phyloP scores from a whole-genome alignment of 164 flowering plant species.

The Platanus orientalis region DNA sequence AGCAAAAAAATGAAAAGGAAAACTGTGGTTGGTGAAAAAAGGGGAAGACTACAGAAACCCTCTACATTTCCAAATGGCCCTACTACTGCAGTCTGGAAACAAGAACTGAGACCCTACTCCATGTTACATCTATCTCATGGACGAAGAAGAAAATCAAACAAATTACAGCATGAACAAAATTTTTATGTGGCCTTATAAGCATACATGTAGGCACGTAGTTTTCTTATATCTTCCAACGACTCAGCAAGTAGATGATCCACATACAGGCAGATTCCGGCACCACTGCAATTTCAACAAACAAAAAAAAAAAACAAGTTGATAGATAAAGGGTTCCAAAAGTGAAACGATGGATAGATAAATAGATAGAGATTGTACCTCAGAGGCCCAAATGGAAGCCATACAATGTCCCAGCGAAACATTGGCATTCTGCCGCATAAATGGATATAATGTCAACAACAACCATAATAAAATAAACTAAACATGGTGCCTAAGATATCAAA shows the following conservation, averaged over 20 bases:
- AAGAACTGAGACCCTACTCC: neutral
- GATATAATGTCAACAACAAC: constrained; percentile 1
- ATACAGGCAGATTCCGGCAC: constrained; percentile 63
- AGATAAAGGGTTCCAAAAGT: neutral
- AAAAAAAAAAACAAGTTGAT: neutral
- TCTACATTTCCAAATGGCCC: neutral
- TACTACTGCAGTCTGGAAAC: neutral
- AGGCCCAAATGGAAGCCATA: constrained; percentile 93
- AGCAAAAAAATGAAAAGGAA: no score
- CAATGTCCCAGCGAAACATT: constrained; percentile 78
- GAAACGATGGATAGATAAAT: neutral
- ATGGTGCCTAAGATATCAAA: neutral
- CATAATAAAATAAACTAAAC: neutral
- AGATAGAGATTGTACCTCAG: constrained; percentile 44
- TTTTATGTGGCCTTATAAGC: constrained; percentile 58
- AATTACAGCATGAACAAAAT: neutral
- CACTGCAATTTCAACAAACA: constrained; percentile 42
- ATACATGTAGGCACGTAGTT: constrained; percentile 80
- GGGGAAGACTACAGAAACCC: no score
- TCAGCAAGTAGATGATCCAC: constrained; percentile 65
- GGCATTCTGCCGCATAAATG: constrained; percentile 54
- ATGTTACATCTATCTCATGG: neutral
- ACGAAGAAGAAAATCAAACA: neutral
- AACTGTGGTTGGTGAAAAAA: no score
- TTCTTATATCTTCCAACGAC: constrained; percentile 69